Evolutionary conservation across 345 rosid genomes (phyloP), one percentile per base, ranked within the genome.

Genomic region (Murraya paniculata): DNA sequence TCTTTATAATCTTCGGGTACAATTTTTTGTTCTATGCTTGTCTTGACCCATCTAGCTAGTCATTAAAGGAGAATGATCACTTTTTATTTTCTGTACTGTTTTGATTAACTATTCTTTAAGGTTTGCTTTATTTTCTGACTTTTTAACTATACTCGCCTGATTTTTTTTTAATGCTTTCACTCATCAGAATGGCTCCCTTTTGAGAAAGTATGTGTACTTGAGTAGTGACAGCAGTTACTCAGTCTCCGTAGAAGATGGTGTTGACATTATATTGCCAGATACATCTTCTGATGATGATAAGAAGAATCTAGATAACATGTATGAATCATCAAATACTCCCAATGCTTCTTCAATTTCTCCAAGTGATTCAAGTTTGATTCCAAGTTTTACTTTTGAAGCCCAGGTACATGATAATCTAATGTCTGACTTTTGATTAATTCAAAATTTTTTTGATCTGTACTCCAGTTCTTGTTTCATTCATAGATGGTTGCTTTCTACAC

Each of bases 211-310:
- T 85, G 86, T 88, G 39, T 92, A 94, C 90, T 88, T 96, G 93
- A 89, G 97, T 82, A 94, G 88, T 69, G 97, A 90, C 77, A 94
- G 99, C 89, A 92, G 97, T 88, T 96, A 91, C 84, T 86, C 98
- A 31, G 84, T 94, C 71, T 88, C 92, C 57, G 65, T 76, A 41
- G 98, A 94, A 78, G 99, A 96, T 88, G 93, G 95, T 77, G 99
- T 96, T 75, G 88, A 92, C 64, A 85, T 96, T 71, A 84, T 86
- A 58, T 82, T 90, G 85, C 79, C 86, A 68, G 97, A 93, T 71
- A 85, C 82, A 64, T 81, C 85, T 22, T 69, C 87, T 79, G 89
- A 83, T 76, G 83, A 80, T 70, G 90, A 89, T 64, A 86, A 80
- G 80, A 75, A 73, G 82, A 84, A 57, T 76, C 80, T 69, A 73